A percentile compares a stretch with the other conserved stretches of the same genome.
These are phyloP conservation scores for Exophiala dermatitidis DNA, from an alignment of 2,329 filamentous ascomycete genomes.

Conservation along the genomic window DNA sequence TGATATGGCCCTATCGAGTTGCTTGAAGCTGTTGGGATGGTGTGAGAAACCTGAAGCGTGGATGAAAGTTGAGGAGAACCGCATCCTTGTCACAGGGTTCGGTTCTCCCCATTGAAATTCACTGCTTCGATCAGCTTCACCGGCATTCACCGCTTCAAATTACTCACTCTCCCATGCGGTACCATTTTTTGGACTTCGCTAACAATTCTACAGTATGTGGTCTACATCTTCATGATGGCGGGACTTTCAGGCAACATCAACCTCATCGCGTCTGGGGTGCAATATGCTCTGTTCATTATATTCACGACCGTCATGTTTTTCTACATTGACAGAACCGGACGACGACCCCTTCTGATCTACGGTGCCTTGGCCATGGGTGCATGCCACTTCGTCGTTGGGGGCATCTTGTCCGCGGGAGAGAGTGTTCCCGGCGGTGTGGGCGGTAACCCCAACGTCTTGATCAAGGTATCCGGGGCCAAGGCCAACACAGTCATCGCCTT, in stretches of 20 bases:
- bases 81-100: too few relatives aligned
- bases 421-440: conserved; percentile 40
- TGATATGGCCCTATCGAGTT: too few relatives aligned
- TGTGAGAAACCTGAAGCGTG: too few relatives aligned
- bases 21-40: too few relatives aligned
- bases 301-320: conserved; percentile 28
- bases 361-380: conserved; percentile 41
- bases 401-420: conserved; percentile 38
- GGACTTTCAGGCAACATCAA: conserved; percentile 32
- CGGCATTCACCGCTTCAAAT: too few relatives aligned
- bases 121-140: too few relatives aligned
- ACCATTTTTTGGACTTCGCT: background rate
- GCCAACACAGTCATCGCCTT: conserved; percentile 60
- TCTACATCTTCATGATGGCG: conserved; percentile 34
- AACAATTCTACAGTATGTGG: background rate
- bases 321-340: conserved; percentile 42
- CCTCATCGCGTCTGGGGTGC: conserved; percentile 30
- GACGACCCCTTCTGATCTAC: conserved; percentile 42
- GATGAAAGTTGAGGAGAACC: too few relatives aligned
- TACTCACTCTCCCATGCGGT: too few relatives aligned
- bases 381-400: conserved; percentile 45
- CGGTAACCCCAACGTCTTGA: conserved; percentile 47
- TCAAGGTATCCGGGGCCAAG: conserved; percentile 46
- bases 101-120: too few relatives aligned
- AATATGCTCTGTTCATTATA: conserved; percentile 32